phyloP scores from a whole-genome alignment of 176 grass and related monocot genomes.

The Microstegium vimineum region DNA sequence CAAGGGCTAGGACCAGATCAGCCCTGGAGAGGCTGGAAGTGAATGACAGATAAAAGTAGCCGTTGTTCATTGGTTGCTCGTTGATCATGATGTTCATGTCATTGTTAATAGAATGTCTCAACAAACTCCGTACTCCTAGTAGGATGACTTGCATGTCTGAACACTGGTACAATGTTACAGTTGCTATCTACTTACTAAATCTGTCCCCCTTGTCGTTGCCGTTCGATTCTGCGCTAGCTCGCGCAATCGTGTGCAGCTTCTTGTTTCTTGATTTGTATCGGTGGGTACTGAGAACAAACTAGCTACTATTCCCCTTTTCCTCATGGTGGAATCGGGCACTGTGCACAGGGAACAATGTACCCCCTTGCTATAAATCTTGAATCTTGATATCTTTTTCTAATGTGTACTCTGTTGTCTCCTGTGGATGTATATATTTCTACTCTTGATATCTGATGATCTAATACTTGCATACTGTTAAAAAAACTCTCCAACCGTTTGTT shows the following conservation, averaged over 20 bases:
- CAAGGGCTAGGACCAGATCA: neutral
- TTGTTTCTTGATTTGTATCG: neutral
- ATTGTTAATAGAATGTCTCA: slow-evolving; percentile 12
- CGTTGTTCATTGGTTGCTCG: slow-evolving; percentile 20
- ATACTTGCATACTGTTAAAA: neutral
- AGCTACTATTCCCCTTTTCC: neutral
- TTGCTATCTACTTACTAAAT: slow-evolving; percentile 1
- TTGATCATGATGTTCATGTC: slow-evolving; percentile 11
- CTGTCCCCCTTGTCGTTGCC: neutral
- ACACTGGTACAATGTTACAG: neutral
- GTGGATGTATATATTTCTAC: neutral
- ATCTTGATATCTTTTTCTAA: no score
- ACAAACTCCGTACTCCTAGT: neutral
- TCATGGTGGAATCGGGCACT: neutral
- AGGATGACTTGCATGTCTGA: neutral
- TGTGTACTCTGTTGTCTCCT: neutral
- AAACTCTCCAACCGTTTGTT: no score
- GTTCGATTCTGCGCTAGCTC: neutral
- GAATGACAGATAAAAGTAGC: neutral
- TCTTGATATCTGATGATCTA: neutral
- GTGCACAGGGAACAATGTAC: neutral
- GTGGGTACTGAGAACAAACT: neutral
- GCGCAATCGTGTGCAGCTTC: neutral
- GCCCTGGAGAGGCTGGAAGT: neutral
- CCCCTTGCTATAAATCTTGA: no score